phyloP scores from a whole-genome alignment of 2,329 filamentous ascomycete genomes.

The Chaetomium olivaceum region DNA sequence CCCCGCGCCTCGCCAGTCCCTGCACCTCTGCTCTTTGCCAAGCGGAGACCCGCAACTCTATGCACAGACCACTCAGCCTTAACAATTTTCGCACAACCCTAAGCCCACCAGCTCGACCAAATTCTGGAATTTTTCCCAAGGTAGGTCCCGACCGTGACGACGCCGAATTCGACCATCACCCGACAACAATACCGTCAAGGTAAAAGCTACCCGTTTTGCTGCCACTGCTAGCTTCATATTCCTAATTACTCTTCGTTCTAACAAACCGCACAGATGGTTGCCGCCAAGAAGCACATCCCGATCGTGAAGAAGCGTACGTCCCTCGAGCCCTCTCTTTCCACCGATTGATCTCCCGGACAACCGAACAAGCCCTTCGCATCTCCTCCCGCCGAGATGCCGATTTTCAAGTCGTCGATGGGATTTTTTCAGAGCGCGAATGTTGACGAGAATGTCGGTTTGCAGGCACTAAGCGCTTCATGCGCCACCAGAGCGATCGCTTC shows the following conservation, averaged over 20 bases:
- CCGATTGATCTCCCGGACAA: slow-evolving; percentile 13
- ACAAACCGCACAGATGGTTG: slow-evolving; percentile 71
- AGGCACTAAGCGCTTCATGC: slow-evolving; percentile 93
- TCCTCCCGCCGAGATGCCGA: slow-evolving; percentile 1
- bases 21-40: slow-evolving; percentile 20
- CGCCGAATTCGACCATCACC: slow-evolving; percentile 34
- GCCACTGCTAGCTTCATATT: background rate
- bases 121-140: slow-evolving; percentile 34
- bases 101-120: slow-evolving; percentile 34
- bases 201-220: slow-evolving; percentile 22
- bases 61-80: slow-evolving; percentile 28
- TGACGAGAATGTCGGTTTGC: slow-evolving; percentile 44
- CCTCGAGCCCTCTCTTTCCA: slow-evolving; percentile 23
- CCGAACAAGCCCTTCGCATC: background rate
- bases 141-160: slow-evolving; percentile 33
- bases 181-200: slow-evolving; percentile 35
- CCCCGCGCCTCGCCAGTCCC: background rate
- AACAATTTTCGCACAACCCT: slow-evolving; percentile 36
- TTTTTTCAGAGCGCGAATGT: slow-evolving; percentile 33
- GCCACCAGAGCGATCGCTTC: slow-evolving; percentile 97
- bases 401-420: slow-evolving; percentile 1
- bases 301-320: slow-evolving; percentile 99
- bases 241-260: slow-evolving; percentile 29
- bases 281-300: slow-evolving; percentile 98
- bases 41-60: background rate